These are phyloP conservation scores for Alternaria triticimaculans DNA, from an alignment of 2,329 filamentous ascomycete genomes.

Conservation along the genomic window DNA sequence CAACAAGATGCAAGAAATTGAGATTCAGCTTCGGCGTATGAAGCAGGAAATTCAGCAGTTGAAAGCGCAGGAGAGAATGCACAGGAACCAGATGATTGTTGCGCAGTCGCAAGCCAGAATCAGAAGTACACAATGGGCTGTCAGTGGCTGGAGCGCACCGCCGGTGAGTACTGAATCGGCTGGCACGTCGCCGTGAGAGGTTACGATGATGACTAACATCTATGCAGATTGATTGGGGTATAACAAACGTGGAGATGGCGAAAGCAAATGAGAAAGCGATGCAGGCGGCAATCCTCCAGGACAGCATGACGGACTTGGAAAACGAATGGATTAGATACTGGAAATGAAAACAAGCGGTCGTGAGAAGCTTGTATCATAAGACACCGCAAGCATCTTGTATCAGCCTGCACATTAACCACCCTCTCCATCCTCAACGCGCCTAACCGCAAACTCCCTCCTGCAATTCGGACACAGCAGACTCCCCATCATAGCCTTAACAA, in stretches of 20 bases:
- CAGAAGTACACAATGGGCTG: neutral
- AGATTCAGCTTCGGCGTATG: slow-evolving; percentile 16
- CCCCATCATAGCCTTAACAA: neutral
- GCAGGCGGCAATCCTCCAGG: slow-evolving; percentile 20
- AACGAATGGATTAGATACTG: slow-evolving; percentile 23
- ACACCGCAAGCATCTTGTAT: neutral
- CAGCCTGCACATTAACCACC: fast-evolving
- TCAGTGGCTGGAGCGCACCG: slow-evolving; percentile 3
- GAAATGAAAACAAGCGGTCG: neutral
- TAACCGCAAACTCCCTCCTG: neutral
- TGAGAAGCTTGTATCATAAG: neutral
- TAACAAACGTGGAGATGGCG: slow-evolving; percentile 16
- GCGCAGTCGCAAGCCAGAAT: slow-evolving; percentile 9
- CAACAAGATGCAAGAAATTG: slow-evolving; percentile 16
- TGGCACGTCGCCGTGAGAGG: neutral
- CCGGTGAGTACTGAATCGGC: slow-evolving; percentile 6
- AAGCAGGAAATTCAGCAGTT: slow-evolving; percentile 17
- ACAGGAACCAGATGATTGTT: slow-evolving; percentile 17
- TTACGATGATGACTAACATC: neutral
- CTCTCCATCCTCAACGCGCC: neutral
- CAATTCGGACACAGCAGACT: neutral
- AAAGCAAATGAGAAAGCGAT: slow-evolving; percentile 15
- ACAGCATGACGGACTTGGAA: slow-evolving; percentile 17
- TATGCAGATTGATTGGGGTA: slow-evolving; percentile 13
- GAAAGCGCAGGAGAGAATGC: slow-evolving; percentile 12